Conservation (phyloP, 768 basidiomycete genomes). For the Phlebiopsis gigantea region DNA sequence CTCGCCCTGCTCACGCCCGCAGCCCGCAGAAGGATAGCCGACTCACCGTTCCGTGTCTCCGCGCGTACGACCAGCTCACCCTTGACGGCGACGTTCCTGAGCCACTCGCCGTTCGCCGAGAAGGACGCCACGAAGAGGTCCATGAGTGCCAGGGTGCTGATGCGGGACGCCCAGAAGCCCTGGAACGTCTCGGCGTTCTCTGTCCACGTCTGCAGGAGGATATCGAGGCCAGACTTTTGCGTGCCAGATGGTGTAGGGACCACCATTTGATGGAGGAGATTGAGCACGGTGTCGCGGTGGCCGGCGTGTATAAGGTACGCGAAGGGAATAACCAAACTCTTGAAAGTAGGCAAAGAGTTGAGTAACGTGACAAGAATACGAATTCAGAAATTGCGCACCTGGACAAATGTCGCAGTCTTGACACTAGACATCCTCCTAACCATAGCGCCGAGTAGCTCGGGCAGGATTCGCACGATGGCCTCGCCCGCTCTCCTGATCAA, state of each 20-base stretch:
- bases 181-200: slow-evolving; percentile 94
- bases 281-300: slow-evolving; percentile 75
- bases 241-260: slow-evolving; percentile 37
- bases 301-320: slow-evolving; percentile 82
- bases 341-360: background rate
- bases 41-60: slow-evolving; percentile 76
- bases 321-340: slow-evolving; percentile 91
- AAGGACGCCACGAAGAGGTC: slow-evolving; percentile 65
- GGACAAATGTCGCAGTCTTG: slow-evolving; percentile 86
- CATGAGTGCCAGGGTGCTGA: slow-evolving; percentile 79
- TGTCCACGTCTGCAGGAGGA: slow-evolving; percentile 90
- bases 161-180: slow-evolving; percentile 87
- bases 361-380: background rate
- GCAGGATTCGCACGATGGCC: slow-evolving; percentile 76
- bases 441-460: slow-evolving; percentile 83
- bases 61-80: slow-evolving; percentile 87
- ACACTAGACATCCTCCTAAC: slow-evolving; percentile 75
- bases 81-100: slow-evolving; percentile 50
- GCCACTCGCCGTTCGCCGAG: slow-evolving; percentile 58
- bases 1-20: background rate
- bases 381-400: slow-evolving; percentile 45
- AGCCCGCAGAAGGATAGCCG: background rate
- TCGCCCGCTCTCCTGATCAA: slow-evolving; percentile 80
- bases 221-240: slow-evolving; percentile 61
- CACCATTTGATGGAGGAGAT: slow-evolving; percentile 62